Percentiles rank a stretch among this genome's conserved stretches.
Conservation (phyloP, 1,284 basidiomycete species). For the Limonomyces culmigenus region DNA sequence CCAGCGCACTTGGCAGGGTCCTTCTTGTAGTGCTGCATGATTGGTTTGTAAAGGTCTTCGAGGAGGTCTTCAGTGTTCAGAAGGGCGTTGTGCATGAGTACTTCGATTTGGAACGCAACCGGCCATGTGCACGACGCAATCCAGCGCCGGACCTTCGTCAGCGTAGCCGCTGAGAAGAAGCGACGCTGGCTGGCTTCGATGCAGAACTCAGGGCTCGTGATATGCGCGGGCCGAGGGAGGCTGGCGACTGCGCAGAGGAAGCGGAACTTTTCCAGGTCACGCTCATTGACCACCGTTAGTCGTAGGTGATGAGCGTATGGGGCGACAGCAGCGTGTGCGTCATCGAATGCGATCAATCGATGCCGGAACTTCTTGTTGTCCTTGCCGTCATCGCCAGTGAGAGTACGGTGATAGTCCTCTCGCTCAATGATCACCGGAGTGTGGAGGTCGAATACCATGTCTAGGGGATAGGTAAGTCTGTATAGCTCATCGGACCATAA, state of each 20-base stretch:
- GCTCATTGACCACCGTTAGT: conserved; percentile 27
- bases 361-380: conserved; percentile 30
- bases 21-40: conserved; percentile 22
- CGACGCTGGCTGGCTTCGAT: conserved; percentile 29
- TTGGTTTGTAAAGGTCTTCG: conserved; percentile 20
- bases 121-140: conserved; percentile 31
- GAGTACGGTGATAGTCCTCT: conserved; percentile 33
- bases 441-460: conserved; percentile 47
- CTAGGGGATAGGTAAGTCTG: conserved; percentile 14
- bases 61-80: conserved; percentile 38
- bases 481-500: conserved; percentile 3
- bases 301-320: conserved; percentile 52
- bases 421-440: conserved; percentile 44
- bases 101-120: conserved; percentile 55
- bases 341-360: conserved; percentile 35
- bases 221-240: conserved; percentile 21
- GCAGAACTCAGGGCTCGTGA: no score
- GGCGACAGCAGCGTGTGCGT: conserved; percentile 33
- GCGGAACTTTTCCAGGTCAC: conserved; percentile 27
- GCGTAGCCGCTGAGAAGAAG: conserved; percentile 30
- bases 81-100: conserved; percentile 38
- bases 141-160: conserved; percentile 26
- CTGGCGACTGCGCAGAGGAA: conserved; percentile 35
- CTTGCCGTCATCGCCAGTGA: conserved; percentile 19
- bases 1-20: conserved; percentile 19